Evolutionary conservation across 1,284 basidiomycete species (phyloP), one percentile per base, ranked within the genome.

Genomic region (Microbotryomycetes sp.): DNA sequence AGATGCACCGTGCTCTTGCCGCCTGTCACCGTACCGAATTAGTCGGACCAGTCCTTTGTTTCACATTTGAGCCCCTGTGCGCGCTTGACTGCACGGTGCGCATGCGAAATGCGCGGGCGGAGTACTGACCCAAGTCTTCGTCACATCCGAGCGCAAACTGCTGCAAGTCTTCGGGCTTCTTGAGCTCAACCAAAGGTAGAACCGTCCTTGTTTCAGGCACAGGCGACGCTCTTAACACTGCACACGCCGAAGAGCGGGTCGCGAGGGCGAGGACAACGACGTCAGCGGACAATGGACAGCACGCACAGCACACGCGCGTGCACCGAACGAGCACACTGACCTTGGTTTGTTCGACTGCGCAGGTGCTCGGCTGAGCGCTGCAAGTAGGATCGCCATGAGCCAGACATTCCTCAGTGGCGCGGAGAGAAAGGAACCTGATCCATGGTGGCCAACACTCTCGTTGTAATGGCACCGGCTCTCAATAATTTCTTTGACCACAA

Each of bases 111-210:
- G n/a, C 11, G 45, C 2, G 18, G 11, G 54, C 16, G 51, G 5
- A 16, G 23, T 26, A 45, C 59, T 52, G 0, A 61, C 90, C 91
- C 57, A 91, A 84, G 74, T 93, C 91, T 1, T 80, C 80, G 74
- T 93, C 90, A 70, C 85, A 88, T 1, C 90, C 91, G 0, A 82
- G 83, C 0, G 84, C 86, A 65, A 85, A 85, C 23, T 81, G 77
- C 11, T 79, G 65, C 46, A 88, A 69, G 61, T 86, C 82, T 45
- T 81, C 78, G n/a, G 71, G 75, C 0, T 81, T 80, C 68, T 85
- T 83, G 74, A 89, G 81, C 5, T 78, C 79, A 69, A 65, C 23
- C 49, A 68, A 59, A 3, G 64, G 66, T 3, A 68, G 47, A 4
- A 63, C 59, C 3, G 47, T 31, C 56, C 55, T 16, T 57, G 49